Evolutionary conservation across 495 filamentous ascomycete species (phyloP).

Genomic region (Penicillium bialowiezense): DNA sequence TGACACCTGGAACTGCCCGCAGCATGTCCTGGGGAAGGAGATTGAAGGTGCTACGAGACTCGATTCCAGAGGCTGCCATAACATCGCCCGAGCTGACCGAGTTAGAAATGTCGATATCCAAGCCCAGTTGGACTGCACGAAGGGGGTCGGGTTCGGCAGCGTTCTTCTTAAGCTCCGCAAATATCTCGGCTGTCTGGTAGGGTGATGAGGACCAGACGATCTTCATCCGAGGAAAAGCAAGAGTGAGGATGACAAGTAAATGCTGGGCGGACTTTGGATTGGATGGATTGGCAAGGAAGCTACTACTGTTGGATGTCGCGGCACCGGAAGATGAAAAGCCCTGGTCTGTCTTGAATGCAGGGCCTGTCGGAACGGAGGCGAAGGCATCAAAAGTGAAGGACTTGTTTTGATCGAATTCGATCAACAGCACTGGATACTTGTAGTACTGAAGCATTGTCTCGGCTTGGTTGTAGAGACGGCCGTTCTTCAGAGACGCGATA

Average conservation of each 20-base stretch:
- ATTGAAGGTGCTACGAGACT: slow-evolving; percentile 54
- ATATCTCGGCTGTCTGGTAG: slow-evolving; percentile 97
- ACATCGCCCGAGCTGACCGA: slow-evolving; percentile 57
- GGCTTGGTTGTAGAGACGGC: slow-evolving; percentile 85
- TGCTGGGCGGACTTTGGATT: slow-evolving; percentile 75
- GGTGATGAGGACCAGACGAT: slow-evolving; percentile 93
- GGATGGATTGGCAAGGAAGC: slow-evolving; percentile 39
- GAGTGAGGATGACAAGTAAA: slow-evolving; percentile 87
- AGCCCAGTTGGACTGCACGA: slow-evolving; percentile 75
- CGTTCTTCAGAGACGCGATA: slow-evolving; percentile 86
- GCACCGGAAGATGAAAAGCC: slow-evolving; percentile 64
- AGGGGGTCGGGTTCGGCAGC: slow-evolving; percentile 89
- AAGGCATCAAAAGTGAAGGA: slow-evolving; percentile 95
- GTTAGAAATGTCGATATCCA: slow-evolving; percentile 58
- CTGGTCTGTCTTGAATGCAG: slow-evolving; percentile 50
- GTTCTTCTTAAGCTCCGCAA: slow-evolving; percentile 85
- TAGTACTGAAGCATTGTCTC: slow-evolving; percentile 95
- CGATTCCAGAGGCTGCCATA: slow-evolving; percentile 53
- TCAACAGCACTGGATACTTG: slow-evolving; percentile 84
- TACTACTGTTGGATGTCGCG: slow-evolving; percentile 44
- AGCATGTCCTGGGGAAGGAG: slow-evolving; percentile 84
- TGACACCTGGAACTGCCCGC: slow-evolving; percentile 80
- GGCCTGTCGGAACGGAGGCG: slow-evolving; percentile 44
- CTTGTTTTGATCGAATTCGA: slow-evolving; percentile 97
- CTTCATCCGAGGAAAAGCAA: slow-evolving; percentile 84